A percentile compares a stretch with the other conserved stretches of the same genome.
Conservation (phyloP, 2,329 filamentous ascomycete species). For the Penicillium janthinellum region DNA sequence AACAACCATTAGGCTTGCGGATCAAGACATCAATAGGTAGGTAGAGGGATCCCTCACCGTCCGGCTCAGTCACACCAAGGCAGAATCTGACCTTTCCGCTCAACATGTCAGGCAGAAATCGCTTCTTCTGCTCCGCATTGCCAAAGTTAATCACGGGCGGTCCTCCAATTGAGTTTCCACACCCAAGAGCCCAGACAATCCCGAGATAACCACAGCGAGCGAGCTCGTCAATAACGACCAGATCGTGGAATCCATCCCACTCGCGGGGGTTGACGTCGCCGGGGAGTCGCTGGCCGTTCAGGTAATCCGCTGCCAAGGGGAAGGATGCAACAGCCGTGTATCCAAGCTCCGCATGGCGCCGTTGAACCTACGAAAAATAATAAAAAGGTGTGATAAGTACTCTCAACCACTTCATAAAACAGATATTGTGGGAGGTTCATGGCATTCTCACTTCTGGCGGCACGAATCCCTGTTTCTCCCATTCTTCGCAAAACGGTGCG, state of each 20-base stretch:
- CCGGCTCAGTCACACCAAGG: constrained; percentile 57
- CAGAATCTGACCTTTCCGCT: constrained; percentile 60
- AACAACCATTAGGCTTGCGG: background rate
- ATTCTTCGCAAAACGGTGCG: constrained; percentile 28
- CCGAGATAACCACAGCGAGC: constrained; percentile 39
- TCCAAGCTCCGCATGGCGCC: constrained; percentile 23
- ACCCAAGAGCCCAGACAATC: constrained; percentile 35
- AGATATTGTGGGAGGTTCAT: background rate
- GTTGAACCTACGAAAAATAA: constrained; percentile 10
- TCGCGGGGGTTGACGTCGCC: constrained; percentile 33
- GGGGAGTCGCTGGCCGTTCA: constrained; percentile 27
- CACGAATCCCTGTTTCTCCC: constrained; percentile 28
- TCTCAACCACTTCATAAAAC: background rate
- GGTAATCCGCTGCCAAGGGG: constrained; percentile 21
- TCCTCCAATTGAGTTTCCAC: constrained; percentile 37
- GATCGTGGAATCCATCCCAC: constrained; percentile 42
- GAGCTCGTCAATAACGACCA: constrained; percentile 43
- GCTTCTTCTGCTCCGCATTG: constrained; percentile 34
- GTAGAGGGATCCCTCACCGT: constrained; percentile 31
- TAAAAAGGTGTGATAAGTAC: no score
- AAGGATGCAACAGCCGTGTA: constrained; percentile 25
- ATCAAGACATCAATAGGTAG: background rate
- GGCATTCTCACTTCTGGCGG: constrained; percentile 27
- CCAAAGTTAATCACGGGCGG: constrained; percentile 36
- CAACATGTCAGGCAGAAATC: constrained; percentile 61